Evolutionary conservation across 1,139 yeast genomes (phyloP).

Genomic region (Geotrichum reessii): DNA sequence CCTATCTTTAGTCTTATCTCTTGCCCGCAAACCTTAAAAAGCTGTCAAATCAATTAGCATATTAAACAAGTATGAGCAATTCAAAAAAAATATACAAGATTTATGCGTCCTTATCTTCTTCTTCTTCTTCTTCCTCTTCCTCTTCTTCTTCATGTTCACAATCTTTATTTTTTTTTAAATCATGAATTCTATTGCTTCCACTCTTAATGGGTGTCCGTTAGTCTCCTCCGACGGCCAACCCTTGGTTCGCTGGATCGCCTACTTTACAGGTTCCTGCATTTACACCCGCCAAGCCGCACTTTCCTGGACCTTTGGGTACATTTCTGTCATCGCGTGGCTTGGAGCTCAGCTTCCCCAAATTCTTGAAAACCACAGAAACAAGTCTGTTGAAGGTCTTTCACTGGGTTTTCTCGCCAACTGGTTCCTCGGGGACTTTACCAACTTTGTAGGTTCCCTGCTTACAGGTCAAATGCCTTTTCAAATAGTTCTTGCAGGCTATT

Average conservation of each 20-base stretch:
- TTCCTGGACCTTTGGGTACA: slow-evolving; percentile 41
- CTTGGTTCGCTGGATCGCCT: slow-evolving; percentile 32
- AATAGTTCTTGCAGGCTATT: slow-evolving; percentile 65
- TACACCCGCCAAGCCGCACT: slow-evolving; percentile 24
- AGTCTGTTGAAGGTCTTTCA: slow-evolving; percentile 84
- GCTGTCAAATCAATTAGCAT: not conserved
- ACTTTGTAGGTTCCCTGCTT: slow-evolving; percentile 71
- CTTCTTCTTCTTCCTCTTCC: not conserved
- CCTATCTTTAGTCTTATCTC: not conserved
- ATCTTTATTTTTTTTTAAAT: not conserved
- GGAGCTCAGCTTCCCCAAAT: slow-evolving; percentile 90
- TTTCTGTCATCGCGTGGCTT: slow-evolving; percentile 63
- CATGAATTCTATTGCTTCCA: slow-evolving; percentile 5
- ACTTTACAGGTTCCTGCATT: slow-evolving; percentile 31
- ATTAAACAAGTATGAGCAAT: not conserved
- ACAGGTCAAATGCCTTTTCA: slow-evolving; percentile 78
- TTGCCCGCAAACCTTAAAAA: not conserved
- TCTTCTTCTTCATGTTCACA: not conserved
- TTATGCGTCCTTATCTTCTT: not conserved
- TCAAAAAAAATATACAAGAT: not conserved
- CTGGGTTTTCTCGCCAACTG: slow-evolving; percentile 69
- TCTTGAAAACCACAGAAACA: slow-evolving; percentile 61
- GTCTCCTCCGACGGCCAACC: slow-evolving; percentile 15
- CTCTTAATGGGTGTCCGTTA: slow-evolving; percentile 13
- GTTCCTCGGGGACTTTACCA: slow-evolving; percentile 80